Base-by-base conservation (phyloP, 2,329 filamentous ascomycete genomes). In the Hirsutella rhossiliensis region DNA sequence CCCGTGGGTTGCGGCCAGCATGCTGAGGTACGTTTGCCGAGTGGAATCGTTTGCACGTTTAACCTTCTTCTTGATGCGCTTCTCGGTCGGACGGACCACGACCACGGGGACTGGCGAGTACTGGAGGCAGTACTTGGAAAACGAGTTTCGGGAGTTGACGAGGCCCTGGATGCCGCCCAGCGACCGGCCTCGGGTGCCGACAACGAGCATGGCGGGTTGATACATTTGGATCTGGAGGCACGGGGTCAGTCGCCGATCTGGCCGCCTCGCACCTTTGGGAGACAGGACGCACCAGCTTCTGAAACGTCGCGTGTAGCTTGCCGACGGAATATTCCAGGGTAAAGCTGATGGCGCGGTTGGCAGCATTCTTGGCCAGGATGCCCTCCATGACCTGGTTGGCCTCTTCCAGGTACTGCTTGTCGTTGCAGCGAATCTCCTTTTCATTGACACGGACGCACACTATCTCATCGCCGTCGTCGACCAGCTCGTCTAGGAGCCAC, bases 91-190 rank as follows among this genome's bases (percentile, higher is more conserved):
- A 4, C 89, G 78, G 11, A 95, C 89, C 29, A 96, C 89, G 28
- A 95, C 89, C 8, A 95, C 89, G 1, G 89, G 89, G 1, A 96
- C 86, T 0, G 89, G 88, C 2, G 86, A 94, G 60, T 94, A 89
- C 59, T 96, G 89, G 12, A 95, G 73, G 56, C 89, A 95, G 64
- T 95, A 96, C 59, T 95, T 95, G 23, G 87, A 94, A 38, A 95
- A 89, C 0, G 85, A 92, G 50, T 87, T 92, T 38, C 73, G 67
- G 29, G 74, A 76, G 41, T 86, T 87, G 37, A 95, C 76, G 28
- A 95, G 70, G 40, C 87, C 86, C 59, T 94, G 88, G 45, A 95
- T 81, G 23, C 88, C 87, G 30, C 87, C 87, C 2, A 94, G 72
- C 32, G 84, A 90, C 44, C 87, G 78, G 39, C 89, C 89, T 54